A percentile compares a stretch with the other conserved stretches of the same genome.
phyloP scores from a whole-genome alignment of 441 rosid species.

The Macaranga tanarius region DNA sequence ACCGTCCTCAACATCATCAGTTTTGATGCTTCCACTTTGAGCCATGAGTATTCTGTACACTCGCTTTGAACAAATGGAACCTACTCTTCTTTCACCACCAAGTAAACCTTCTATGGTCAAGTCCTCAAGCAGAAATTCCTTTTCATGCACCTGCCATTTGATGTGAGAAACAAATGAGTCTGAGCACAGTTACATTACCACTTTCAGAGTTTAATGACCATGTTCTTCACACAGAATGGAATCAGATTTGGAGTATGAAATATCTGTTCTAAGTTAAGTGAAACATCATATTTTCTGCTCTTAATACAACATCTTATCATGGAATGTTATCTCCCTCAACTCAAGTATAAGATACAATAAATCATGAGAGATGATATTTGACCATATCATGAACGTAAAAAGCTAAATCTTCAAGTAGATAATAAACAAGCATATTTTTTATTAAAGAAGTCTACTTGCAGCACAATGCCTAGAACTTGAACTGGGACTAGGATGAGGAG shows the following conservation, averaged over 20 bases:
- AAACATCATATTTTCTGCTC: neutral
- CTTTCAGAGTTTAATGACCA: neutral
- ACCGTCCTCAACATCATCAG: conserved; percentile 87
- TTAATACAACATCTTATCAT: neutral
- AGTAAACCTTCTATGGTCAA: conserved; percentile 65
- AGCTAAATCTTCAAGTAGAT: neutral
- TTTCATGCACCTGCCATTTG: conserved; percentile 68
- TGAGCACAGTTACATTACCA: neutral
- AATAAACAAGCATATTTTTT: neutral
- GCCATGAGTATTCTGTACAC: conserved; percentile 89
- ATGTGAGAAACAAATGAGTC: neutral
- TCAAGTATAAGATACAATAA: neutral
- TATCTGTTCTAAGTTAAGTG: neutral
- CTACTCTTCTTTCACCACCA: conserved; percentile 69
- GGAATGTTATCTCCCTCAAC: neutral
- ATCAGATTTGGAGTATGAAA: neutral
- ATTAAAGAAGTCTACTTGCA: neutral
- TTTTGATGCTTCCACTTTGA: conserved; percentile 60
- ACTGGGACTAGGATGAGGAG: no score
- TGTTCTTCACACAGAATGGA: neutral
- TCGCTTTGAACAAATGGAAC: conserved; percentile 86
- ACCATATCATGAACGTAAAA: neutral
- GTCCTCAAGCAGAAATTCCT: conserved; percentile 82
- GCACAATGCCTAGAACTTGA: neutral
- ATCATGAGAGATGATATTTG: no score